Evolutionary conservation across 2,329 filamentous ascomycete species (phyloP).

Genomic region (Fragosphaeria purpurea): DNA sequence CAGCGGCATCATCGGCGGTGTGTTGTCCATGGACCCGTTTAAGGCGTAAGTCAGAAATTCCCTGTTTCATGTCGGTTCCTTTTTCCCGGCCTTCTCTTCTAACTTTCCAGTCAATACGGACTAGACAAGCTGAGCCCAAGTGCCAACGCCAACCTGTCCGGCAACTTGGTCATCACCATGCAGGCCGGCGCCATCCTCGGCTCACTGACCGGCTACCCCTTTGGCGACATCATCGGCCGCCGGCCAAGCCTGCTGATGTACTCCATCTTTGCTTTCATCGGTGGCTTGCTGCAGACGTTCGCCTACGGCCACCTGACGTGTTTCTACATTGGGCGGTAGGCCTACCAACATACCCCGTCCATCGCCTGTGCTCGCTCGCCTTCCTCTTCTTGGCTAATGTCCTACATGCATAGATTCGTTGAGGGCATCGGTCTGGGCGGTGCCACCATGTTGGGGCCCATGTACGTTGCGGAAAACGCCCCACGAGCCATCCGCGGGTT

Average conservation of each 20-base stretch:
- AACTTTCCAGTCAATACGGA: conserved; percentile 14
- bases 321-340: conserved; percentile 20
- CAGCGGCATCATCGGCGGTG: conserved; percentile 17
- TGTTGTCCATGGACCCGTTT: conserved; percentile 14
- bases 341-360: too few species aligned
- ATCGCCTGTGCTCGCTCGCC: not conserved
- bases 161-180: conserved; percentile 15
- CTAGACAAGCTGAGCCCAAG: conserved; percentile 24
- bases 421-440: conserved; percentile 41
- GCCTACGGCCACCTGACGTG: conserved; percentile 18
- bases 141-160: conserved; percentile 11
- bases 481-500: conserved; percentile 48
- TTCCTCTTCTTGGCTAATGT: not conserved
- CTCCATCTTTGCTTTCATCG: conserved; percentile 18
- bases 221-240: conserved; percentile 19
- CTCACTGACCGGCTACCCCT: conserved; percentile 11
- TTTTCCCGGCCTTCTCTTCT: not conserved
- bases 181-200: conserved; percentile 15
- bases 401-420: conserved; percentile 33
- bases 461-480: conserved; percentile 51
- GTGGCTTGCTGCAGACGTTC: conserved; percentile 21
- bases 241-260: conserved; percentile 20
- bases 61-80: conserved; percentile 16
- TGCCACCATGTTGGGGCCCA: conserved; percentile 46
- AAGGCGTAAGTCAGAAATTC: conserved; percentile 27